Conservation (phyloP, 192 early-diverging fungal genomes). For the Nowakowskiella sp. region DNA sequence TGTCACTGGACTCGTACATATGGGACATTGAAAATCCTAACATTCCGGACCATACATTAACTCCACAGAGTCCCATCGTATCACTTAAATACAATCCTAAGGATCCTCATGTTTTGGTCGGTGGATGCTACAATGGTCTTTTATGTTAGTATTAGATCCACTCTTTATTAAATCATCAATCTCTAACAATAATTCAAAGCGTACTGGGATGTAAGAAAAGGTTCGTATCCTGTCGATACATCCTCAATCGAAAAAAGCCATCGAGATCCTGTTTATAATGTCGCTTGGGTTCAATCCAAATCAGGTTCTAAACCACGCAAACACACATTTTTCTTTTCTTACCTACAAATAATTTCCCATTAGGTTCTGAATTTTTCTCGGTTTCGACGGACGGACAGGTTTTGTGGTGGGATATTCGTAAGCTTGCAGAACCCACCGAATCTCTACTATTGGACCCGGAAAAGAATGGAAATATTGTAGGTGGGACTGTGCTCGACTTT, state of each 20-base stretch:
- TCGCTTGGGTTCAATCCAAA: slow-evolving; percentile 56
- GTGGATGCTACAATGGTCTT: slow-evolving; percentile 52
- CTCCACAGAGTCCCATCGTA: slow-evolving; percentile 43
- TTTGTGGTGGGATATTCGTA: slow-evolving; percentile 58
- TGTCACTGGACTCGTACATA: slow-evolving; percentile 52
- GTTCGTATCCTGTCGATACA: slow-evolving; percentile 47
- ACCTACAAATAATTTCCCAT: neutral
- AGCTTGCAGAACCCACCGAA: slow-evolving; percentile 51
- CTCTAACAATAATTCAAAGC: slow-evolving; percentile 25
- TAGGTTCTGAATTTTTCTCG: slow-evolving; percentile 52
- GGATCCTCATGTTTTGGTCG: slow-evolving; percentile 55
- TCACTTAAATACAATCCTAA: slow-evolving; percentile 58
- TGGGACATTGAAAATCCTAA: slow-evolving; percentile 63
- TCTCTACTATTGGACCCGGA: slow-evolving; percentile 48
- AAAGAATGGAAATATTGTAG: slow-evolving; percentile 53
- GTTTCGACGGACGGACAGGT: slow-evolving; percentile 54
- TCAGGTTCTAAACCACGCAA: slow-evolving; percentile 21
- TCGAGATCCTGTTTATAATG: slow-evolving; percentile 49
- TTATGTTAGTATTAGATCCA: slow-evolving; percentile 33
- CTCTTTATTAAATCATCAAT: neutral
- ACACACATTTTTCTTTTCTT: neutral
- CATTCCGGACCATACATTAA: slow-evolving; percentile 44
- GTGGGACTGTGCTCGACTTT: slow-evolving; percentile 54
- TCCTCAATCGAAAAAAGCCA: slow-evolving; percentile 50
- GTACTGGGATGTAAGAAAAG: slow-evolving; percentile 55